Percentiles rank a stretch among this genome's conserved stretches.
Conservation (phyloP, 176 grass and related monocot species). For the Hyparrhenia diplandra region DNA sequence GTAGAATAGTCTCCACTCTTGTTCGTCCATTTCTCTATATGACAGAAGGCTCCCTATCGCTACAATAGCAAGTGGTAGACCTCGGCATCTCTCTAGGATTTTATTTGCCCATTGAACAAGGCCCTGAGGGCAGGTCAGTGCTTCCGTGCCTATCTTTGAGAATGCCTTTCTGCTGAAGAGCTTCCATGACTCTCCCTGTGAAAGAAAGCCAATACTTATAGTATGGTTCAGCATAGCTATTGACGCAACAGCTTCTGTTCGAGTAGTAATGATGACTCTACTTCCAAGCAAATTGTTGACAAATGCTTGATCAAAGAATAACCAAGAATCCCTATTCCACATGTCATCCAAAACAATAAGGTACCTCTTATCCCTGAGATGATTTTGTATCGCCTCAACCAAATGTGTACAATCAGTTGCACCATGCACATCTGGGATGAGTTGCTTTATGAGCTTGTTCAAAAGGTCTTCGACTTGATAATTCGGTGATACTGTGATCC, state of each 20-base stretch:
- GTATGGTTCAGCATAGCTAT: neutral
- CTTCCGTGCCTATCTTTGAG: neutral
- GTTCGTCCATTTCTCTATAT: neutral
- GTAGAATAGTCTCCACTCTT: neutral
- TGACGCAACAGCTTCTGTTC: neutral
- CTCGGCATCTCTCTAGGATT: neutral
- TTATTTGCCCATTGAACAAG: neutral
- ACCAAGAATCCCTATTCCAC: neutral
- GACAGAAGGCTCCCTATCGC: neutral
- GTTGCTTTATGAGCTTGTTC: neutral
- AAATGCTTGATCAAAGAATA: neutral
- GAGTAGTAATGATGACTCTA: neutral
- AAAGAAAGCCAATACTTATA: neutral
- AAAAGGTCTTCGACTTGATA: neutral
- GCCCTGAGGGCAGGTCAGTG: neutral
- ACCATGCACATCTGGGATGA: too few relatives aligned
- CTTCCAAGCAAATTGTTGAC: neutral
- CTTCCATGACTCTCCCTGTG: neutral
- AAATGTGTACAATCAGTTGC: too few relatives aligned
- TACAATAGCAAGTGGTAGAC: neutral
- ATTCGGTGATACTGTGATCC: neutral
- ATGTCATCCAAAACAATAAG: neutral
- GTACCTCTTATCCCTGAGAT: too few relatives aligned
- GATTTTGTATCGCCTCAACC: too few relatives aligned
- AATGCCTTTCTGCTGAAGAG: neutral